phyloP scores from a whole-genome alignment of 768 basidiomycete species.

The Serpula lacrymans region DNA sequence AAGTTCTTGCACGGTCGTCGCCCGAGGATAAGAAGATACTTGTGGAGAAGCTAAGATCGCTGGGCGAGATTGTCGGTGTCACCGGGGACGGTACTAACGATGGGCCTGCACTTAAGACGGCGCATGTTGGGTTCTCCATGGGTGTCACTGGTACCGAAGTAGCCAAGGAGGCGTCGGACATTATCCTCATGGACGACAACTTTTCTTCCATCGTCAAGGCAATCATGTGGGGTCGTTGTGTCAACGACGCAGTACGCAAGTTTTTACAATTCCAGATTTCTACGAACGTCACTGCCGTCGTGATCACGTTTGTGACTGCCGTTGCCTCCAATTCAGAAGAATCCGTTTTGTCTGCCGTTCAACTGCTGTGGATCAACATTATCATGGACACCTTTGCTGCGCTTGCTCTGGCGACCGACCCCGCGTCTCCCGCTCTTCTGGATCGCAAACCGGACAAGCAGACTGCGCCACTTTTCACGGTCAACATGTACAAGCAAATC shows the following conservation, averaged over 20 bases:
- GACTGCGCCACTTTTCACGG: slow-evolving; percentile 82
- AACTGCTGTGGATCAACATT: slow-evolving; percentile 97
- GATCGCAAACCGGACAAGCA: slow-evolving; percentile 91
- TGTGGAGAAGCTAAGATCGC: slow-evolving; percentile 79
- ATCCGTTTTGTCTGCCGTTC: slow-evolving; percentile 93
- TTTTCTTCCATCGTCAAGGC: slow-evolving; percentile 96
- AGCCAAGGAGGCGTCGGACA: slow-evolving; percentile 98
- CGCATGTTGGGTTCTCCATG: slow-evolving; percentile 97
- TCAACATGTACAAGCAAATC: slow-evolving; percentile 98
- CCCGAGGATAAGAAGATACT: slow-evolving; percentile 96
- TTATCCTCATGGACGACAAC: slow-evolving; percentile 97
- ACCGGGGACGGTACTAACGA: slow-evolving; percentile 99
- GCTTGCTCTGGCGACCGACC: slow-evolving; percentile 95
- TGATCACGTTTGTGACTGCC: slow-evolving; percentile 90
- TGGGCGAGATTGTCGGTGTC: slow-evolving; percentile 91
- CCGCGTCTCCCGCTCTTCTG: slow-evolving; percentile 75
- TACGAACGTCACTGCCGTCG: slow-evolving; percentile 92
- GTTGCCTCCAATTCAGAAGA: slow-evolving; percentile 71
- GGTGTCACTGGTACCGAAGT: slow-evolving; percentile 96
- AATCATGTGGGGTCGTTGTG: slow-evolving; percentile 98
- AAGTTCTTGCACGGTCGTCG: slow-evolving; percentile 95
- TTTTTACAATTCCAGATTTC: slow-evolving; percentile 96
- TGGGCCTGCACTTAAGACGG: slow-evolving; percentile 92
- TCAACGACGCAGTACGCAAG: slow-evolving; percentile 96
- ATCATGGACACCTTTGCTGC: slow-evolving; percentile 99